Base-by-base conservation (phyloP, 2,329 filamentous ascomycete species). In the Apiospora saccharicola region DNA sequence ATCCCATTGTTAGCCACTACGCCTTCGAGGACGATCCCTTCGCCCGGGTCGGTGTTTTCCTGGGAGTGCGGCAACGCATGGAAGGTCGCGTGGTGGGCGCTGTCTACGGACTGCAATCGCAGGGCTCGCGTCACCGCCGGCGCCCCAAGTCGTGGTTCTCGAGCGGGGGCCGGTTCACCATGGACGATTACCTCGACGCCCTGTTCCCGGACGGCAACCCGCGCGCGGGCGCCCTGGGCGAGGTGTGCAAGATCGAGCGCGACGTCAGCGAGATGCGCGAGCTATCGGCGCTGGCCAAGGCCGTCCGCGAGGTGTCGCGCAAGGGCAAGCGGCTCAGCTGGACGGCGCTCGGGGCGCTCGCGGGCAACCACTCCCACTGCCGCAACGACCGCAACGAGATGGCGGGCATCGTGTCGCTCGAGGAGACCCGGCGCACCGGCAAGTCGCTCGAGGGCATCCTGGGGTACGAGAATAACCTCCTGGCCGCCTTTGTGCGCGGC, bases 221-320 rank as follows among this genome's bases (percentile, higher is more conserved):
- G 12, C 71, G 73, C 24, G 68, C 68, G 4, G 75, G 77, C 44
- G 78, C 81, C 12, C 76, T 84, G 41, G 80, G 83, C 73, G 77
- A 78, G 68, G 73, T 79, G 71, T 80, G 84, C 75, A 71, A 72
- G 47, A 79, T 85, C 46, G 83, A 85, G 75, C 80, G 81, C 67
- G 82, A 85, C 71, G 76, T 82, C 41, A 83, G 81, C 49, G 83
- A 85, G 77, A 82, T 81, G 77, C 82, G 83, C 67, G 83, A 84
- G 78, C 80, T 84, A 51, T 80, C 82, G 0, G 83, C 82, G 71
- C 80, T 84, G 75, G 77, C 79, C 5, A 79, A 79, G 72, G 80
- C 81, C 72, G 76, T 80, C 26, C 74, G 75, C 43, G 24, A 74
- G 71, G 26, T 72, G 72, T 70, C 71, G 61, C 30, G 73, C 41